These are phyloP conservation scores for Lepidium aucheri DNA, from an alignment of 345 rosid genomes.

Conservation along the genomic window DNA sequence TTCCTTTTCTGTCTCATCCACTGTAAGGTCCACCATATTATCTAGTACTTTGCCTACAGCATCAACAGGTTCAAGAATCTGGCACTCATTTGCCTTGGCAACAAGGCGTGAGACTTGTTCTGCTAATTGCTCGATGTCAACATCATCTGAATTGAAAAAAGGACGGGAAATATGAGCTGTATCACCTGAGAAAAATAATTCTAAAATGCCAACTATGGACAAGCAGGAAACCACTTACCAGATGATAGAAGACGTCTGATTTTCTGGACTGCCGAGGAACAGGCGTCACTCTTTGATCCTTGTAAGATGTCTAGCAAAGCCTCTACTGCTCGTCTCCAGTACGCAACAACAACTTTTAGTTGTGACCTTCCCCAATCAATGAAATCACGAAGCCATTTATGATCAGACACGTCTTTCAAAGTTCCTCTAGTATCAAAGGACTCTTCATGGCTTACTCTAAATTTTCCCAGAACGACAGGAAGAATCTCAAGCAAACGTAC, in stretches of 20 bases:
- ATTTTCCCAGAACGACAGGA: conserved; percentile 59
- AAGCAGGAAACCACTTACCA: conserved; percentile 41
- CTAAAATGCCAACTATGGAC: neutral
- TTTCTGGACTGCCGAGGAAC: conserved; percentile 32
- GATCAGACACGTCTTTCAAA: conserved; percentile 34
- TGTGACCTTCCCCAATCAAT: conserved; percentile 90
- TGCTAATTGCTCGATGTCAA: conserved; percentile 50
- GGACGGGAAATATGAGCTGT: neutral
- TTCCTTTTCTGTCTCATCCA: conserved; percentile 33
- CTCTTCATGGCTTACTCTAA: conserved; percentile 27
- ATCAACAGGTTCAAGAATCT: conserved; percentile 26
- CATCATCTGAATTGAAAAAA: conserved; percentile 40
- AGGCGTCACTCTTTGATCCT: conserved; percentile 34
- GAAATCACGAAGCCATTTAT: conserved; percentile 83
- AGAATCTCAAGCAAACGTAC: conserved; percentile 85
- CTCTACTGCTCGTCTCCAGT: conserved; percentile 73
- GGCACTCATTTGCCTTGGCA: conserved; percentile 31
- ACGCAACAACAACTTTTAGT: conserved; percentile 67
- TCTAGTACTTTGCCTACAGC: conserved; percentile 12
- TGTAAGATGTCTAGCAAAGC: conserved; percentile 51
- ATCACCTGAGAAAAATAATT: neutral
- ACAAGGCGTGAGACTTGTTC: conserved; percentile 55
- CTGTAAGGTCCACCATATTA: conserved; percentile 20
- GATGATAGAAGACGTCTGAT: conserved; percentile 54
- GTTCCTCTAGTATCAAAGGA: conserved; percentile 32